A percentile compares a stretch with the other conserved stretches of the same genome.
Conservation (phyloP, 371 early-diverging fungal species). For the Mortierella sp. region DNA sequence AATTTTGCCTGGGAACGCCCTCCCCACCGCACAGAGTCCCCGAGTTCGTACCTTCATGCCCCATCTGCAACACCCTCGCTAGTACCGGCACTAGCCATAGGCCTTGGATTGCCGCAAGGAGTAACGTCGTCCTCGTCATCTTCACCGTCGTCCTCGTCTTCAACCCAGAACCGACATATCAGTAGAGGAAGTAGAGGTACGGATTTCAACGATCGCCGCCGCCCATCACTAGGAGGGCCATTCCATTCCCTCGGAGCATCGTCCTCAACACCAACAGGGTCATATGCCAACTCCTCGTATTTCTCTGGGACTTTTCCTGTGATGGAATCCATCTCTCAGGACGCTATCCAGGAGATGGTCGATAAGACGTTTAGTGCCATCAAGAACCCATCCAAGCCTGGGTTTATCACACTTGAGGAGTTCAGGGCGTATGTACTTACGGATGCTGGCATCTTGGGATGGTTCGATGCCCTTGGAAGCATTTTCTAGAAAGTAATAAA, state of each 20-base stretch:
- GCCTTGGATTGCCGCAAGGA: conserved; percentile 20
- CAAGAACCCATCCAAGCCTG: conserved; percentile 60
- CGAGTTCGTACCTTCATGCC: conserved; percentile 2
- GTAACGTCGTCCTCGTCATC: background rate
- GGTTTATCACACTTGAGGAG: conserved; percentile 80
- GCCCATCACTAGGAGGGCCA: conserved; percentile 44
- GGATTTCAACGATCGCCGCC: conserved; percentile 22
- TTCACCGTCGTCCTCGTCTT: conserved; percentile 5
- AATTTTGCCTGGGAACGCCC: conserved; percentile 36
- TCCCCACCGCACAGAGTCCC: conserved; percentile 3
- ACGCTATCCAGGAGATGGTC: conserved; percentile 95
- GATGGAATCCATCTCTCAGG: conserved; percentile 92
- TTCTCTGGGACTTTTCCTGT: conserved; percentile 80
- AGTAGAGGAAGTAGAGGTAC: conserved; percentile 1
- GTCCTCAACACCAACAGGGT: conserved; percentile 42
- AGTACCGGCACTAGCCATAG: conserved; percentile 30
- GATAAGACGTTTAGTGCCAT: conserved; percentile 82
- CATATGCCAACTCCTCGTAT: conserved; percentile 53
- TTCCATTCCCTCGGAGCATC: conserved; percentile 45
- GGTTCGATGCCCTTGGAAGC: conserved; percentile 78
- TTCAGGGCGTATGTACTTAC: conserved; percentile 76
- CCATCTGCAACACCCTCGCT: conserved; percentile 17
- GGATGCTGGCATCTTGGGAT: conserved; percentile 75
- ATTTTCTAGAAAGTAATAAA: conserved; percentile 62
- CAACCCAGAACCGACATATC: background rate